Evolutionary conservation across 2,329 filamentous ascomycete species (phyloP).

Genomic region (Diaporthe citriasiana): DNA sequence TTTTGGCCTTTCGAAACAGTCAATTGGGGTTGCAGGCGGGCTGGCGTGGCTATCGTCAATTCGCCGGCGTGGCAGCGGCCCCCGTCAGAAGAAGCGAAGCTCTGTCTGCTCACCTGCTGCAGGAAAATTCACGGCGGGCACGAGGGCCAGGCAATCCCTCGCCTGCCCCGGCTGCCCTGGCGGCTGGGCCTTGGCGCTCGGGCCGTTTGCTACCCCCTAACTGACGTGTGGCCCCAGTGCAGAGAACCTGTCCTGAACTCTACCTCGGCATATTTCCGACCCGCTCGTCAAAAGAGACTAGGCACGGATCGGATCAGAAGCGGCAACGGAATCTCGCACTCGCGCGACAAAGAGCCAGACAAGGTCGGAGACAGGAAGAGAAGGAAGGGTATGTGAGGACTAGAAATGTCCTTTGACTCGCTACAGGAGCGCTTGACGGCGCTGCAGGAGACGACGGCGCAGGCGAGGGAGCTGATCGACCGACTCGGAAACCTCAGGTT

Average conservation of each 20-base stretch:
- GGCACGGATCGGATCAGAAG: neutral
- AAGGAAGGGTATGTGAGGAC: neutral
- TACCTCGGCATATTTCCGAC: neutral
- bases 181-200: neutral
- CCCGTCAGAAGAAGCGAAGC: no score
- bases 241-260: neutral
- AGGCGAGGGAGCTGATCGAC: conserved; percentile 71
- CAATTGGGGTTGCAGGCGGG: neutral
- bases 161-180: conserved; percentile 8
- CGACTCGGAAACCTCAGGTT: conserved; percentile 71
- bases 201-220: conserved; percentile 12
- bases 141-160: neutral
- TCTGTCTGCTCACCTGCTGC: neutral
- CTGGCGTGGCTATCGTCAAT: neutral
- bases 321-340: neutral
- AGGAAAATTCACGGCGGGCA: conserved; percentile 25
- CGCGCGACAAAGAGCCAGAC: neutral
- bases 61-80: no score
- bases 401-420: conserved; percentile 68
- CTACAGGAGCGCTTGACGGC: conserved; percentile 72
- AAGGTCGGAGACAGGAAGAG: neutral
- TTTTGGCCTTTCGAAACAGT: neutral
- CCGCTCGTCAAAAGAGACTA: neutral
- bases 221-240: conserved; percentile 22
- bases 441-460: conserved; percentile 72